Evolutionary conservation across 257 asterid genomes (phyloP).

Genomic region (Przewalskia tangutica): DNA sequence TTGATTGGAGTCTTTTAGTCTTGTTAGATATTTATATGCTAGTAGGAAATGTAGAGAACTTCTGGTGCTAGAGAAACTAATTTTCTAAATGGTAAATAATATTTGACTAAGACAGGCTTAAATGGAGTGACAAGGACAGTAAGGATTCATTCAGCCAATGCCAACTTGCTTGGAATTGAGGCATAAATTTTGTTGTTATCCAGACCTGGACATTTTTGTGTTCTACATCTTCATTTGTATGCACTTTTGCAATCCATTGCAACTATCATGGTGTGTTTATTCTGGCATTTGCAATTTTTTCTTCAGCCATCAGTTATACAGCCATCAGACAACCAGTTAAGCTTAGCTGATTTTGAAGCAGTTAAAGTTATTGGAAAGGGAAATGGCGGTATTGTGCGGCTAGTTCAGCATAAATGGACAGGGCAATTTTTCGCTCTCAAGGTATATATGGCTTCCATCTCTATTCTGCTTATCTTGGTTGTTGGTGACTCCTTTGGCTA

Average conservation of each 20-base stretch:
- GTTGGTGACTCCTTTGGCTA: not conserved
- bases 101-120: not conserved
- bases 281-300: not conserved
- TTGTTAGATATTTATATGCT: not conserved
- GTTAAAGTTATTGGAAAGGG: constrained; percentile 94
- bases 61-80: not conserved
- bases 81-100: not conserved
- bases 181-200: not conserved
- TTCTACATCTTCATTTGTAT: not conserved
- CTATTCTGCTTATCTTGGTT: not conserved
- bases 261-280: not conserved
- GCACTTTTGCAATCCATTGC: not conserved
- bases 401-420: constrained; percentile 98
- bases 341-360: constrained; percentile 93
- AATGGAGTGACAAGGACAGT: not conserved
- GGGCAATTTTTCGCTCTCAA: constrained; percentile 91
- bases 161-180: not conserved
- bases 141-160: not conserved
- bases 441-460: constrained; percentile 28
- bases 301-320: constrained; percentile 71
- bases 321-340: constrained; percentile 84
- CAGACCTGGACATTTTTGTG: not conserved
- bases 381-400: constrained; percentile 81
- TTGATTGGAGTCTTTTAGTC: not conserved
- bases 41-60: not conserved